Percentiles rank a stretch among this genome's conserved stretches.
Conservation (phyloP, 345 rosid species). For the Firmiana major region DNA sequence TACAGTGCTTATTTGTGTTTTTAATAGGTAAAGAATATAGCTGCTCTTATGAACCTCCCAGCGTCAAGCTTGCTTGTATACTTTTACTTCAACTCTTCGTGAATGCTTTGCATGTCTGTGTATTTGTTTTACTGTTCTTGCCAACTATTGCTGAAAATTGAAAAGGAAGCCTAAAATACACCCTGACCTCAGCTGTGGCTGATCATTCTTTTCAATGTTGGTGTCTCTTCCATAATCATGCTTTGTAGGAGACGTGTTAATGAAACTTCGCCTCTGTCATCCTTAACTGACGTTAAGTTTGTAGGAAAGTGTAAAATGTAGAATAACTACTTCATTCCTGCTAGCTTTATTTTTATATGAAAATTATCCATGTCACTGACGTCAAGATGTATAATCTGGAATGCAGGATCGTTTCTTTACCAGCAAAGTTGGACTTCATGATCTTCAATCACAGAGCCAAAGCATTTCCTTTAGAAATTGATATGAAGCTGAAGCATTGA, state of each 20-base stretch:
- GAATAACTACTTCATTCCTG: neutral
- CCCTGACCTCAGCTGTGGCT: neutral
- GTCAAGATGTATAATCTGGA: slow-evolving; percentile 10
- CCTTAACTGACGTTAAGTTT: neutral
- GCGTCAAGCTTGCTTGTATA: neutral
- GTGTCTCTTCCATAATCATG: neutral
- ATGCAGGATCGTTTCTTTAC: slow-evolving; percentile 77
- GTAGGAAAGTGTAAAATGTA: neutral
- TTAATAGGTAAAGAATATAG: neutral
- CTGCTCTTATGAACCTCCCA: neutral
- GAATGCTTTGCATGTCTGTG: neutral
- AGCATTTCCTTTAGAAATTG: slow-evolving; percentile 32
- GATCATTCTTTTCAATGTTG: slow-evolving; percentile 2
- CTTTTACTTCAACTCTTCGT: neutral
- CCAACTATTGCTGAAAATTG: neutral
- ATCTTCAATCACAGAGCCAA: slow-evolving; percentile 69
- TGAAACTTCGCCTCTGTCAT: neutral
- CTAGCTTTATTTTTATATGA: neutral
- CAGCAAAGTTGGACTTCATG: slow-evolving; percentile 83
- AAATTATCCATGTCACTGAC: neutral
- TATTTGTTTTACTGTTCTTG: neutral
- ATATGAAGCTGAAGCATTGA: slow-evolving; percentile 49
- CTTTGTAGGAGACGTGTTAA: neutral
- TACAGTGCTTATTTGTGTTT: neutral
- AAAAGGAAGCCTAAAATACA: neutral